These are phyloP conservation scores for Wakefieldia striispora DNA, from an alignment of 768 basidiomycete species.

Conservation along the genomic window DNA sequence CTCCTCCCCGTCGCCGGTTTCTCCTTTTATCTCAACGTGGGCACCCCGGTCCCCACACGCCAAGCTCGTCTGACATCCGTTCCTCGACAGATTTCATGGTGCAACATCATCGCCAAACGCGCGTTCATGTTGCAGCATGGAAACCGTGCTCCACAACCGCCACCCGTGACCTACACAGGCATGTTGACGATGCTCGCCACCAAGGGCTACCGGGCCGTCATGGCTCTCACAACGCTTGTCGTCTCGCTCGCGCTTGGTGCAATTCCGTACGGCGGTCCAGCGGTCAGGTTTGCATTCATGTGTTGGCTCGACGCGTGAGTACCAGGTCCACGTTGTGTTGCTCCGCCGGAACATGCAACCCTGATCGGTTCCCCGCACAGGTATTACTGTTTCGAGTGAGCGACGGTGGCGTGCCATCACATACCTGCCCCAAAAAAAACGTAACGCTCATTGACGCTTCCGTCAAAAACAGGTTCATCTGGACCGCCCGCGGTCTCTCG, in stretches of 20 bases:
- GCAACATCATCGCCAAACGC: slow-evolving; percentile 70
- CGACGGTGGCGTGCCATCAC: slow-evolving; percentile 3
- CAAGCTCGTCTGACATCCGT: slow-evolving; percentile 11
- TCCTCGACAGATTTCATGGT: slow-evolving; percentile 66
- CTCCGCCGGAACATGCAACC: not conserved
- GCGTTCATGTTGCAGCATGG: slow-evolving; percentile 74
- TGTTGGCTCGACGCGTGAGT: slow-evolving; percentile 90
- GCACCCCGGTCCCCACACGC: slow-evolving; percentile 27
- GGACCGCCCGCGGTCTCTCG: slow-evolving; percentile 72
- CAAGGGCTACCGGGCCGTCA: slow-evolving; percentile 77
- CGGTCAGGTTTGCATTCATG: slow-evolving; percentile 65
- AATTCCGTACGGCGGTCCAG: slow-evolving; percentile 64
- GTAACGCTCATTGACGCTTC: slow-evolving; percentile 14
- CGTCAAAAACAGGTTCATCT: slow-evolving; percentile 55
- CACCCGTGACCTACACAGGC: slow-evolving; percentile 61
- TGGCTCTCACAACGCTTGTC: slow-evolving; percentile 74
- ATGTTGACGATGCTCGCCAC: slow-evolving; percentile 74
- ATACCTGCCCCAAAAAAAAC: not conserved
- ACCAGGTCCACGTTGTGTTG: not conserved
- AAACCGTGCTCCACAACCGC: slow-evolving; percentile 47
- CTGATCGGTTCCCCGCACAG: slow-evolving; percentile 36
- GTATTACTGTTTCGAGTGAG: slow-evolving; percentile 90
- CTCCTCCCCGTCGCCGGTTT: slow-evolving; percentile 70
- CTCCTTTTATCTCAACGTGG: slow-evolving; percentile 81
- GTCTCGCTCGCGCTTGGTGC: slow-evolving; percentile 62